These are phyloP conservation scores for Fennellomyces sp. DNA, from an alignment of 371 early-diverging fungal species.

Conservation along the genomic window DNA sequence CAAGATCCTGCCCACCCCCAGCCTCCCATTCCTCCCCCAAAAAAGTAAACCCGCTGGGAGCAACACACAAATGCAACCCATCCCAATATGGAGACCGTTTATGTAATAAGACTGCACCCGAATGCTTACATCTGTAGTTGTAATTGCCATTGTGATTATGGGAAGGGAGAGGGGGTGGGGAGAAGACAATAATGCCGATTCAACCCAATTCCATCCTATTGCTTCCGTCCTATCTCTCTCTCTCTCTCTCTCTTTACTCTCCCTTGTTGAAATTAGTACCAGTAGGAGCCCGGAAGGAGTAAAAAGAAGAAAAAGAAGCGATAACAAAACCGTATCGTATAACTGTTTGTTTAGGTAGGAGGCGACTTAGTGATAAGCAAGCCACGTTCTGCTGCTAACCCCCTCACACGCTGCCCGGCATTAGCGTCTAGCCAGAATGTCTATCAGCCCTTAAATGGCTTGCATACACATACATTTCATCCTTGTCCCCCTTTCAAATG, in stretches of 20 bases:
- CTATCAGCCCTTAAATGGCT: background rate
- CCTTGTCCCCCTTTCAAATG: background rate
- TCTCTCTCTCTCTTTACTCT: no score
- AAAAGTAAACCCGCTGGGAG: no score
- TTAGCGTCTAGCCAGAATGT: background rate
- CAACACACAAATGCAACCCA: background rate
- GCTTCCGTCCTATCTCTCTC: no score
- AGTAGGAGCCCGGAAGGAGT: no score
- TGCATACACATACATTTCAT: no score
- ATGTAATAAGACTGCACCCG: background rate
- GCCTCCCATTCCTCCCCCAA: background rate
- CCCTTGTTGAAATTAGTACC: no score
- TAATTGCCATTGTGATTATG: background rate
- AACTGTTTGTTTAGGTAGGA: no score
- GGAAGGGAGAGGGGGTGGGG: background rate
- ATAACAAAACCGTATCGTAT: background rate
- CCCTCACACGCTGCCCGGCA: background rate
- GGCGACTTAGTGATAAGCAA: background rate
- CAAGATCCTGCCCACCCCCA: background rate
- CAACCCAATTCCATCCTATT: no score
- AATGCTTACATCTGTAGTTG: background rate
- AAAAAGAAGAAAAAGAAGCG: no score
- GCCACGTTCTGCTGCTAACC: background rate
- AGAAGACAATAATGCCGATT: background rate
- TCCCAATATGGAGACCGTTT: background rate